These are phyloP conservation scores for Cercophora samala DNA, from an alignment of 495 filamentous ascomycete genomes.

Conservation along the genomic window DNA sequence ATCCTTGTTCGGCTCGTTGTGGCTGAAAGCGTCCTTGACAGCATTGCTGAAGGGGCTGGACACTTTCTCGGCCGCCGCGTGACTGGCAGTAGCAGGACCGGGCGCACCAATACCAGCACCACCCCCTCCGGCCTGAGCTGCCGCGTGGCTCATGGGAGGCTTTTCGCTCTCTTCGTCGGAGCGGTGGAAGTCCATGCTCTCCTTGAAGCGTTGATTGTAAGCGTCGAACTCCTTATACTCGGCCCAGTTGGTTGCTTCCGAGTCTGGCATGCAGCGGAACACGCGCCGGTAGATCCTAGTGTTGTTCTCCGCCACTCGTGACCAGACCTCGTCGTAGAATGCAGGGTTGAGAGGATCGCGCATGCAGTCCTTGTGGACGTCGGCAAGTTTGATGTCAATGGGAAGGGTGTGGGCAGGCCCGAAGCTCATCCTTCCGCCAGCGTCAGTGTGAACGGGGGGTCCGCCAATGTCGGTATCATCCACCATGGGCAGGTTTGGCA, in stretches of 20 bases:
- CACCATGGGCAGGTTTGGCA: slow-evolving; percentile 60
- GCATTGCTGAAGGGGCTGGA: slow-evolving; percentile 2
- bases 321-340: slow-evolving; percentile 88
- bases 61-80: slow-evolving; percentile 23
- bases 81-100: slow-evolving; percentile 21
- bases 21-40: slow-evolving; percentile 2
- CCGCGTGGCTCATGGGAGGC: slow-evolving; percentile 15
- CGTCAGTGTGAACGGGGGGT: slow-evolving; percentile 49
- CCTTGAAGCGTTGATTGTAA: slow-evolving; percentile 75
- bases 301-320: slow-evolving; percentile 85
- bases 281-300: slow-evolving; percentile 89
- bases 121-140: slow-evolving; percentile 14
- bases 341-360: slow-evolving; percentile 74
- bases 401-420: slow-evolving; percentile 53
- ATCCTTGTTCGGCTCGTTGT: not conserved
- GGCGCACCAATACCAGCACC: slow-evolving; percentile 35
- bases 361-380: slow-evolving; percentile 56
- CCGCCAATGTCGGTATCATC: slow-evolving; percentile 83
- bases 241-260: slow-evolving; percentile 87
- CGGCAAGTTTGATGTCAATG: slow-evolving; percentile 61
- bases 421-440: slow-evolving; percentile 33
- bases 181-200: slow-evolving; percentile 51
- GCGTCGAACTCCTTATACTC: slow-evolving; percentile 85
- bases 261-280: slow-evolving; percentile 96
- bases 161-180: slow-evolving; percentile 40